Percentiles rank a stretch among this genome's conserved stretches.
Evolutionary conservation across 805 yeast species (phyloP).

Genomic region (Sugiyamaella mastotermitis): DNA sequence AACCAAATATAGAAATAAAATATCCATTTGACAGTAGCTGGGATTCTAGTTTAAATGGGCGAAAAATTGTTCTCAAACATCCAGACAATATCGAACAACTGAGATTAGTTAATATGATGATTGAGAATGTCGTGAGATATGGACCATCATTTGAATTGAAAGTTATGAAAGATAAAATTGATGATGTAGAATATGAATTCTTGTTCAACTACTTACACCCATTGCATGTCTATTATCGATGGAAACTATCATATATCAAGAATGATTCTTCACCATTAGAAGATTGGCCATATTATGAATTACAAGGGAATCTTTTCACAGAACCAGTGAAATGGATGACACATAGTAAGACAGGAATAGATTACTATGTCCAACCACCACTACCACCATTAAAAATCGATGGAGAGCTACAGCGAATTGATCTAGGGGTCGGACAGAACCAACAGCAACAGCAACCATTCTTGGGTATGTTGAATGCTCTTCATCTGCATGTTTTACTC

Average conservation of each 20-base stretch:
- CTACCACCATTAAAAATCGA: conserved; percentile 5
- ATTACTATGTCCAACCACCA: conserved; percentile 8
- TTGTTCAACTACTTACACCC: conserved; percentile 18
- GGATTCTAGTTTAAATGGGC: background rate
- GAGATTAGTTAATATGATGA: conserved; percentile 20
- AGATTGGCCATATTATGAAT: conserved; percentile 1
- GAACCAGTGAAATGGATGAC: too few species aligned
- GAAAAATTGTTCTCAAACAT: conserved; percentile 1
- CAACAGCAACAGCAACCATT: conserved; percentile 8
- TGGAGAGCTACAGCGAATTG: conserved; percentile 3
- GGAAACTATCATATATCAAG: conserved; percentile 20
- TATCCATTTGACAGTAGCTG: background rate
- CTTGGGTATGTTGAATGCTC: conserved; percentile 17
- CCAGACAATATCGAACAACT: conserved; percentile 3
- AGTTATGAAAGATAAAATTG: conserved; percentile 21
- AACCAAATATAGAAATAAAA: background rate
- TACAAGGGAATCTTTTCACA: conserved; percentile 1
- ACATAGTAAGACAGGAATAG: too few species aligned
- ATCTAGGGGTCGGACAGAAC: conserved; percentile 6
- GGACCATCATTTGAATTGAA: conserved; percentile 25
- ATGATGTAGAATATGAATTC: conserved; percentile 23
- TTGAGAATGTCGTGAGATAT: conserved; percentile 20
- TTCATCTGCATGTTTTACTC: conserved; percentile 22
- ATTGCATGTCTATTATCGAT: conserved; percentile 23
- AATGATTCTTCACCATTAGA: background rate